These are phyloP conservation scores for Lipomyces kockii DNA, from an alignment of 805 yeast species.

Conservation along the genomic window DNA sequence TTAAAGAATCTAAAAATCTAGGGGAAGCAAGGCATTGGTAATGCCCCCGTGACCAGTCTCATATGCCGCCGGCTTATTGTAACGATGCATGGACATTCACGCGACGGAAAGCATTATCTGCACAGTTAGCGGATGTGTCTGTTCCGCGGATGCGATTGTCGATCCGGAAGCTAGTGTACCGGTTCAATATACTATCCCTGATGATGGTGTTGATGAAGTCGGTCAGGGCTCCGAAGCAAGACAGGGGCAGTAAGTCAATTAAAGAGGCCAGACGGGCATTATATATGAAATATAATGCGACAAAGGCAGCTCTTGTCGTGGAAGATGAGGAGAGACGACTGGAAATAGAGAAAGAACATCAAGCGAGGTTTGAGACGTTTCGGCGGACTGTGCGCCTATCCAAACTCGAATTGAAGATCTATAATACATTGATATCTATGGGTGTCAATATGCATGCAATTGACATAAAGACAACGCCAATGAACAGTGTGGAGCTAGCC, in stretches of 20 bases:
- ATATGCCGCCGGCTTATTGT: background rate
- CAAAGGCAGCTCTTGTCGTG: background rate
- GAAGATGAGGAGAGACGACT: background rate
- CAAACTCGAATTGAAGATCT: background rate
- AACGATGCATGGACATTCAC: background rate
- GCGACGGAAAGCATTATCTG: background rate
- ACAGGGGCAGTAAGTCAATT: background rate
- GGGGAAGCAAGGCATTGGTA: background rate
- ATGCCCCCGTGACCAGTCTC: background rate
- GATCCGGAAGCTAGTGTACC: conserved; percentile 5
- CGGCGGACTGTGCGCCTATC: background rate
- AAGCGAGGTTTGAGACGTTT: background rate
- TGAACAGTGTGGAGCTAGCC: background rate
- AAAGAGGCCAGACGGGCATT: background rate
- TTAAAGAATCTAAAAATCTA: background rate
- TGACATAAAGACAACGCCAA: background rate
- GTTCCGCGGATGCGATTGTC: background rate
- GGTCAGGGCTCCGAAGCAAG: background rate
- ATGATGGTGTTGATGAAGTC: conserved; percentile 1
- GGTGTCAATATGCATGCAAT: background rate
- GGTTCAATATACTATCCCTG: conserved; percentile 3
- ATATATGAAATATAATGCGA: background rate
- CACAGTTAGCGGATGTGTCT: background rate
- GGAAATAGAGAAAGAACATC: background rate
- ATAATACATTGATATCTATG: background rate